A percentile compares a stretch with the other conserved stretches of the same genome.
These are phyloP conservation scores for Helicostylum pulchrum DNA, from an alignment of 192 early-diverging fungal genomes.

Conservation along the genomic window DNA sequence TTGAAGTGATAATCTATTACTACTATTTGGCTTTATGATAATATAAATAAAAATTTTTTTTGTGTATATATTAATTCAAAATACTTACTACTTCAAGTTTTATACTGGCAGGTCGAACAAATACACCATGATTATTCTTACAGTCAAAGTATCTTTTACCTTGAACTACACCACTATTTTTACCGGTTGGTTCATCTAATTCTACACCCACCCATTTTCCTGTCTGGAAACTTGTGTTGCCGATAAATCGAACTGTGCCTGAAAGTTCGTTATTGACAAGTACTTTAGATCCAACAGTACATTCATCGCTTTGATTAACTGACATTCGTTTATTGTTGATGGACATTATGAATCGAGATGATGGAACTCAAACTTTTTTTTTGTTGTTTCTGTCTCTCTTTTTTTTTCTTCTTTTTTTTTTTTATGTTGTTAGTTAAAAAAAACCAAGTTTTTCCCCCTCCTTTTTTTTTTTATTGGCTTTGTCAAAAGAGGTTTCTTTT, in stretches of 20 bases:
- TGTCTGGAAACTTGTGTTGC: conserved; percentile 73
- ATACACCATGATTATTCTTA: conserved; percentile 64
- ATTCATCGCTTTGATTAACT: conserved; percentile 1
- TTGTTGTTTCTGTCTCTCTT: too few relatives aligned
- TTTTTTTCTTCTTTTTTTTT: too few relatives aligned
- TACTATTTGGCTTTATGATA: conserved; percentile 19
- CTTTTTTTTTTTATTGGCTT: too few relatives aligned
- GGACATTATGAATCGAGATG: too few relatives aligned
- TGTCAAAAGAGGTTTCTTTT: too few relatives aligned
- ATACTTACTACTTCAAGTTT: conserved; percentile 6
- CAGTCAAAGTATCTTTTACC: conserved; percentile 79
- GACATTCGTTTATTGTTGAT: neutral
- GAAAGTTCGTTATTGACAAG: conserved; percentile 1
- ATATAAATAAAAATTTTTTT: conserved; percentile 35
- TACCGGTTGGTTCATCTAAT: conserved; percentile 66
- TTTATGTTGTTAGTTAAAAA: too few relatives aligned
- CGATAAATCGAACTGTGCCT: conserved; percentile 77
- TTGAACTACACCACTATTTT: conserved; percentile 74
- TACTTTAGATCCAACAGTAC: neutral
- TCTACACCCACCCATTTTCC: conserved; percentile 92
- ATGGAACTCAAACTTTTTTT: too few relatives aligned
- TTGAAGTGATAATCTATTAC: conserved; percentile 19
- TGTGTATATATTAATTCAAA: neutral
- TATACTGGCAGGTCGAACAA: conserved; percentile 67
- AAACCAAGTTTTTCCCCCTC: too few relatives aligned